Percentiles rank a stretch among this genome's conserved stretches.
phyloP scores from a whole-genome alignment of 1,139 yeast genomes.

The Pichia sp. region DNA sequence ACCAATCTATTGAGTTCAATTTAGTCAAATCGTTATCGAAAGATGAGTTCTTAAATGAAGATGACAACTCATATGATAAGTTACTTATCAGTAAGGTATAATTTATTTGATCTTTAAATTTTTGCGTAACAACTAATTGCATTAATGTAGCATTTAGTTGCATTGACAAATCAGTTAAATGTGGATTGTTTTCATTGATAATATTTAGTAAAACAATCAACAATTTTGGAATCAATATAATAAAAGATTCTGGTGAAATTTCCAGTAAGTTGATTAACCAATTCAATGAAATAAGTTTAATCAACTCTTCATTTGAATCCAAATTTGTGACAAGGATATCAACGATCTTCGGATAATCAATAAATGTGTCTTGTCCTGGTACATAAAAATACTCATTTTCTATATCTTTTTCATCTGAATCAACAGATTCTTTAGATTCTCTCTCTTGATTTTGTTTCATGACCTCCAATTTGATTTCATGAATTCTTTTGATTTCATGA shows the following conservation, averaged over 20 bases:
- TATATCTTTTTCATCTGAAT: constrained; percentile 13
- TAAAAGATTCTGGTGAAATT: constrained; percentile 69
- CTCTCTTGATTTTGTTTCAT: constrained; percentile 16
- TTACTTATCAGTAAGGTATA: constrained; percentile 53
- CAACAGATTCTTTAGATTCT: constrained; percentile 3
- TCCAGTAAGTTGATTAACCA: constrained; percentile 78
- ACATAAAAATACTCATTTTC: constrained; percentile 50
- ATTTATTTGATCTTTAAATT: constrained; percentile 32
- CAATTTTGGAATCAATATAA: constrained; percentile 54
- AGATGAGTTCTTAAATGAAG: constrained; percentile 51
- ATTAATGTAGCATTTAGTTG: constrained; percentile 44
- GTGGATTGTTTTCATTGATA: constrained; percentile 44
- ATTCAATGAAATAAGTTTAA: constrained; percentile 68
- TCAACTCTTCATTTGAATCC: constrained; percentile 65
- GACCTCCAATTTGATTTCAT: constrained; percentile 50
- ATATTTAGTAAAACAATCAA: constrained; percentile 48
- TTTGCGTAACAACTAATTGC: constrained; percentile 32
- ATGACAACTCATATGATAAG: constrained; percentile 51
- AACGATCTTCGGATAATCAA: constrained; percentile 75
- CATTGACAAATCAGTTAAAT: constrained; percentile 45
- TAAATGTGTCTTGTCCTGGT: constrained; percentile 80
- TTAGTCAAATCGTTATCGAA: constrained; percentile 52
- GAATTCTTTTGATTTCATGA: constrained; percentile 70
- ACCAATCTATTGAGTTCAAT: constrained; percentile 86
- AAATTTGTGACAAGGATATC: constrained; percentile 74